Evolutionary conservation across 768 basidiomycete genomes (phyloP), one percentile per base, ranked within the genome.

Genomic region (Piloderma croceum): DNA sequence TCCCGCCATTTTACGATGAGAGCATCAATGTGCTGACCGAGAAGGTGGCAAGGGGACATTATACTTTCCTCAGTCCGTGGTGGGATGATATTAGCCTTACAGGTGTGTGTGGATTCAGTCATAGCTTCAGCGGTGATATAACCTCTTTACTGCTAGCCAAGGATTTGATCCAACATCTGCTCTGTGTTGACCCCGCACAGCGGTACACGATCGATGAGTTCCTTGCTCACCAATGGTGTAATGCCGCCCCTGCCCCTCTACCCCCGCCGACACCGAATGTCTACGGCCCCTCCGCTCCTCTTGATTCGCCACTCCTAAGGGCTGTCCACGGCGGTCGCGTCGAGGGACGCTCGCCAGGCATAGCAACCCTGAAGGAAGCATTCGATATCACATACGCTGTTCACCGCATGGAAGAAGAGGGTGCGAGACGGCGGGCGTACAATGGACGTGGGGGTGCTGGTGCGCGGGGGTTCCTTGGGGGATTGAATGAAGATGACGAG

Each of bases 321-420:
- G 81, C 85, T 15, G 81, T 81, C 2, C 81, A 83, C 33, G 84
- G 83, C 43, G 81, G 83, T 10, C 73, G 79, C 15, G 72, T 71
- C 21, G 86, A 88, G 46, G 85, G 82, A 5, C 82, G 90, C 31
- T 97, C 94, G 37, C 96, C 96, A 3, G 93, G 96, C 18, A 58
- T 98, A 20, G 85, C 90, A 1, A 81, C 86, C 0, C 79, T 99
- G 60, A 98, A 96, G 57, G 96, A 98, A 59, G 93, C 96, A 3
- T 98, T 99, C 63, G 96, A 99, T 60, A 84, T 99, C 56, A 94
- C 96, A 2, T 97, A 97, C 61, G 94, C 96, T 3, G 96, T 99
- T 0, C 96, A 99, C 62, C 82, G 94, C 13, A 98, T 98, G 94
- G 94, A 97, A 59, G 96, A 99, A 62, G 96, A 99, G 63, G 94